Base-by-base conservation (phyloP, 2,329 filamentous ascomycete species). In the Clonostachys byssicola region DNA sequence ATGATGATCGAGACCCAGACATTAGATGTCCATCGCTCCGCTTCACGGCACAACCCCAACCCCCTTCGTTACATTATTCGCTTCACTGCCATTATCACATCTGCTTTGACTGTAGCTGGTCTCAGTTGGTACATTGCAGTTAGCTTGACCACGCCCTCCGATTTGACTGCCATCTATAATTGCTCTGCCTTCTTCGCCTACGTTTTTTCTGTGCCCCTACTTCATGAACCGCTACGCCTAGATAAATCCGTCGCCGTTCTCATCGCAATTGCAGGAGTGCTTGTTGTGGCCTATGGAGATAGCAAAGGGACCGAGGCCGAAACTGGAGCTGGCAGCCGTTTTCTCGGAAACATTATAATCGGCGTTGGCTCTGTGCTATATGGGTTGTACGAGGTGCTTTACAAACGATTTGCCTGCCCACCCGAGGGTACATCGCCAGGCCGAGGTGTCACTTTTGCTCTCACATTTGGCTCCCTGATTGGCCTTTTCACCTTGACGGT, bases 121-220 rank as follows among this genome's bases (percentile, higher is more conserved):
- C 81, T 92, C 45, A 92, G 87, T 58, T 99, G 94, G 94, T 99
- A 97, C 61, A 77, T 97, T 35, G 92, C 94, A 14, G 92, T 99
- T 49, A 89, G 90, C 67, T 71, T 96, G 74, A 99, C 94, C 1
- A 96, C 89, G 5, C 88, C 94, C 4, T 91, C 88, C 54, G 94
- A 99, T 66, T 71, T 99, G 57, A 99, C 94, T 1, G 94, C 94
- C 46, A 99, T 99, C 58, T 99, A 99, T 78, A 99, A 99, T 71
- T 99, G 94, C 75, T 95, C 89, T 46, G 92, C 94, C 49, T 99
- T 99, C 70, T 99, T 99, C 65, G 94, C 94, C 43, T 99, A 99
- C 63, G 92, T 89, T 12, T 99, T 99, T 63, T 95, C 89, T 42
- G 91, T 99, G 41, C 91, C 92, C 1, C 70, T 99, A 16, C 75